Base-by-base conservation (phyloP, 345 rosid genomes). In the Arabis hirsuta region DNA sequence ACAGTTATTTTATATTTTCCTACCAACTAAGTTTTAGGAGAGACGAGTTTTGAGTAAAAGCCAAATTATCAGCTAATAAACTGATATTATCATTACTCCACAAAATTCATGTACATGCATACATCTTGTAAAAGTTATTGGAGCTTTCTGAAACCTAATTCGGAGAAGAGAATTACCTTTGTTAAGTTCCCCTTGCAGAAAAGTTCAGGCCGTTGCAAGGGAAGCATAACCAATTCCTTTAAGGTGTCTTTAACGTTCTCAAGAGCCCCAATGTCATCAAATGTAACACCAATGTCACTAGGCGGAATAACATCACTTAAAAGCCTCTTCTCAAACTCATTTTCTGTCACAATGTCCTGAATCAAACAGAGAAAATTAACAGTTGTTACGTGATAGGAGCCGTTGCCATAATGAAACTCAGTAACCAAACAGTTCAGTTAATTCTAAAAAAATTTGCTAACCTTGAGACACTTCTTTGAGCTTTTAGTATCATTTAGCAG, bases 141-240 rank as follows among this genome's bases (percentile, higher is more conserved):
- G 39, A 42, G 62, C 36, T 19, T 53, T 38, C 9, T 39, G 34
- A 47, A 43, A 50, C 59, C 38, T 26, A 48, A 60, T 42, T 6
- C 9, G 20, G 42, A 51, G 14, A 57, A 22, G 6, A 42, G 51
- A 67, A 67, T 29, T 14, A 92, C 98, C 90, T 92, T 86, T 71
- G 98, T 88, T 70, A 92, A 69, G 57, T 92, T 84, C 69, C 98
- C 95, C 71, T 85, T 92, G 87, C 94, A 84, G 76, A 90, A 92
- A 69, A 92, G 89, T 68, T 92, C 96, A 62, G 96, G 96, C 81
- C 91, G 83, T 74, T 87, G 89, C 56, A 92, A 69, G 65, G 98
- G 98, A 75, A 92, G 96, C 91, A 90, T 88, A 74, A 92, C 91
- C 79, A 92, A 84, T 81, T 92, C 96, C 78, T 88, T 90, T 73